phyloP scores from a whole-genome alignment of 164 flowering plant species.

The Dillenia suffruticosa region DNA sequence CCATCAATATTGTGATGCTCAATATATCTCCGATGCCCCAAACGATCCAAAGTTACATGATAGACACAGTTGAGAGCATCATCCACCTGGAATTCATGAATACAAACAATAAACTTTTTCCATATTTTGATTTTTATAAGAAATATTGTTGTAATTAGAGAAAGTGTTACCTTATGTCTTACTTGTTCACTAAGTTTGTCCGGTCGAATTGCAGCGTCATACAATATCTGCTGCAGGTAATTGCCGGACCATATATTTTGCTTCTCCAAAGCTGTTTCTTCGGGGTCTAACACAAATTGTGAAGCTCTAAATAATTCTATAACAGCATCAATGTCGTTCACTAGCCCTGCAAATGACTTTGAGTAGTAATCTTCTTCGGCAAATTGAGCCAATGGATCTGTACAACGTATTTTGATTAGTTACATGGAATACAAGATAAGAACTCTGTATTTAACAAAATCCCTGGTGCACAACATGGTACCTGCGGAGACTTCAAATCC shows the following conservation, averaged over 20 bases:
- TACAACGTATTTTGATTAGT: constrained; percentile 8
- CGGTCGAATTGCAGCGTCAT: constrained; percentile 9
- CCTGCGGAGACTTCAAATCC: constrained; percentile 74
- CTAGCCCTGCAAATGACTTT: constrained; percentile 28
- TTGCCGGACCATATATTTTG: constrained; percentile 27
- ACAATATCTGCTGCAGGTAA: constrained; percentile 26
- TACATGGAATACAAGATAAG: not conserved
- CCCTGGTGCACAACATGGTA: constrained; percentile 7
- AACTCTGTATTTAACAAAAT: not conserved
- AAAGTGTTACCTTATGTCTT: constrained; percentile 34
- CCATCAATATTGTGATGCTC: constrained; percentile 25
- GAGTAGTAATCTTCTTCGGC: constrained; percentile 24
- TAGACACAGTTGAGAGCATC: constrained; percentile 40
- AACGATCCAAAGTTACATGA: constrained; percentile 36
- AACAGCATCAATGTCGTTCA: constrained; percentile 28
- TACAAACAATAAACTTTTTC: not conserved
- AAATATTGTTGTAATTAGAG: not conserved
- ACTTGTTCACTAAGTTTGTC: constrained; percentile 16
- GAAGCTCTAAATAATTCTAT: constrained; percentile 65
- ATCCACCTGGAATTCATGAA: constrained; percentile 45
- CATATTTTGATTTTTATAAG: too few species aligned
- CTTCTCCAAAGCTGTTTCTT: constrained; percentile 35
- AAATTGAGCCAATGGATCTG: constrained; percentile 41
- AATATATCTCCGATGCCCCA: constrained; percentile 50
- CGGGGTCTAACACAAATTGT: constrained; percentile 40